Evolutionary conservation across 371 early-diverging fungal genomes (phyloP).

Genomic region (Rhizomucor miehei): DNA sequence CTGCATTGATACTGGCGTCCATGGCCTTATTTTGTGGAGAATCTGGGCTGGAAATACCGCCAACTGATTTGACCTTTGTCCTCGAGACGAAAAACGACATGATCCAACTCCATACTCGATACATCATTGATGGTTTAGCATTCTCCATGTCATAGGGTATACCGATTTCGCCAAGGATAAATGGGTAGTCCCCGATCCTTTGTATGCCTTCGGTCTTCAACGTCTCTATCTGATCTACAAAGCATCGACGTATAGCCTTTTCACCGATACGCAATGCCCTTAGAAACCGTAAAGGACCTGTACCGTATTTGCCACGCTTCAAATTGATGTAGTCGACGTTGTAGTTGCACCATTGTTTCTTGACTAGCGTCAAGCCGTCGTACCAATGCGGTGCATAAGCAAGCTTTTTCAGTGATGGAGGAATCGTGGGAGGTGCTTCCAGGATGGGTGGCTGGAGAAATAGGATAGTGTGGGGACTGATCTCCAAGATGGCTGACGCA

Average conservation of each 20-base stretch:
- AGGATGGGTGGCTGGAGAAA: slow-evolving; percentile 71
- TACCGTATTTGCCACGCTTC: slow-evolving; percentile 60
- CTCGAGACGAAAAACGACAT: not conserved
- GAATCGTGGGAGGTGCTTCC: slow-evolving; percentile 53
- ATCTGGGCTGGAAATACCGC: slow-evolving; percentile 14
- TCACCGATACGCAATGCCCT: slow-evolving; percentile 61
- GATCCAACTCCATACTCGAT: not conserved
- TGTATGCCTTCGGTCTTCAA: slow-evolving; percentile 52
- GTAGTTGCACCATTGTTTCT: slow-evolving; percentile 64
- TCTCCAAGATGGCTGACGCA: slow-evolving; percentile 36
- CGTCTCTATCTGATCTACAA: slow-evolving; percentile 55
- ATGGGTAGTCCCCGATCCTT: slow-evolving; percentile 51
- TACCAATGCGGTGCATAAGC: slow-evolving; percentile 79
- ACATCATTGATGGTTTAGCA: slow-evolving; percentile 6
- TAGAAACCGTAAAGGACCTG: slow-evolving; percentile 44
- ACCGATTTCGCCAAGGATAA: slow-evolving; percentile 71
- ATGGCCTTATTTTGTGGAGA: slow-evolving; percentile 62
- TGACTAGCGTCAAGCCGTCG: slow-evolving; percentile 67
- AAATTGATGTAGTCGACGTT: slow-evolving; percentile 67
- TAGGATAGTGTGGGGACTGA: slow-evolving; percentile 52
- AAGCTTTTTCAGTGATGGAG: slow-evolving; percentile 39
- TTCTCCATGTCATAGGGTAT: slow-evolving; percentile 71
- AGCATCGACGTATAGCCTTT: slow-evolving; percentile 56
- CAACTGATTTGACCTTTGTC: not conserved
- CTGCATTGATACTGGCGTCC: slow-evolving; percentile 67